These are phyloP conservation scores for Lophium mytilinum DNA, from an alignment of 495 filamentous ascomycete genomes.

Conservation along the genomic window DNA sequence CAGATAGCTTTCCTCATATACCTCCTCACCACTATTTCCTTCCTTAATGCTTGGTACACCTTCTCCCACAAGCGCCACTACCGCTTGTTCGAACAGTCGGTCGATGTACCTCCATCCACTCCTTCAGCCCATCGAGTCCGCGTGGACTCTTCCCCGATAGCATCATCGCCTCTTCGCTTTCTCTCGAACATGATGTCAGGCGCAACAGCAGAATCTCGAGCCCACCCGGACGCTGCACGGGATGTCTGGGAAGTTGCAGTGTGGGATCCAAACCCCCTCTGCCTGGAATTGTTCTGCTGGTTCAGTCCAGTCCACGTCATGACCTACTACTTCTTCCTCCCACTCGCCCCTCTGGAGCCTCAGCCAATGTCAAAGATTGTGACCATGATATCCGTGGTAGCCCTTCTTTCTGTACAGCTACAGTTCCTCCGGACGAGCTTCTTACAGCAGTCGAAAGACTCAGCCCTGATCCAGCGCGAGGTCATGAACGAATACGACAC, in stretches of 20 bases:
- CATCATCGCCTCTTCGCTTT: conserved; percentile 70
- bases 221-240: conserved; percentile 71
- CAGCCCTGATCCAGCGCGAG: conserved; percentile 74
- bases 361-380: conserved; percentile 77
- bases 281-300: conserved; percentile 73
- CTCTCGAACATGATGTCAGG: conserved; percentile 57
- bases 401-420: conserved; percentile 71
- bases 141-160: conserved; percentile 77
- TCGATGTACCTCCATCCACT: conserved; percentile 66
- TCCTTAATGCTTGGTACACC: conserved; percentile 71
- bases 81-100: conserved; percentile 78
- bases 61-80: conserved; percentile 78
- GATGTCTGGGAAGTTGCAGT: conserved; percentile 94
- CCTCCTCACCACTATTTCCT: conserved; percentile 54
- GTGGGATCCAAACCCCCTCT: conserved; percentile 86
- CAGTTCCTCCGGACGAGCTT: conserved; percentile 60
- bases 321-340: conserved; percentile 80
- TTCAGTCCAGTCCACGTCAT: conserved; percentile 90
- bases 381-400: conserved; percentile 62
- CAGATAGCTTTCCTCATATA: conserved; percentile 64
- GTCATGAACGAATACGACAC: conserved; percentile 93
- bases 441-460: conserved; percentile 78
- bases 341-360: conserved; percentile 62
- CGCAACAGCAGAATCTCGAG: conserved; percentile 58
- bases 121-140: conserved; percentile 83